Evolutionary conservation across 176 grass and related monocot genomes (phyloP).

Genomic region (Hordeum marinum): DNA sequence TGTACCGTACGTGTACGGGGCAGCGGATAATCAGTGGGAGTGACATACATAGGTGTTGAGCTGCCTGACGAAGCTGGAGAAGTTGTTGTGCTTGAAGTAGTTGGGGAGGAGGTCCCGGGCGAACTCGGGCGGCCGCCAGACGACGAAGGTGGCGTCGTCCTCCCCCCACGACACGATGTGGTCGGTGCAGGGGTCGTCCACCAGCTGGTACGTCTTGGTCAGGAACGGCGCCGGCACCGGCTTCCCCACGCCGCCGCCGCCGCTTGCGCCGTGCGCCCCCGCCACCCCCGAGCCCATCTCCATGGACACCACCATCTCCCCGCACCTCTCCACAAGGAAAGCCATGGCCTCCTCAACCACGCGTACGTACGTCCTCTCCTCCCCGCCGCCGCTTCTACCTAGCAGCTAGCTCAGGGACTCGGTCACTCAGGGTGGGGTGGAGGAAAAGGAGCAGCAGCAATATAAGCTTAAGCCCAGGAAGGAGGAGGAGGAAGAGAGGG

Average conservation of each 20-base stretch:
- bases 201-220: conserved; percentile 93
- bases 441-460: background rate
- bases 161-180: conserved; percentile 97
- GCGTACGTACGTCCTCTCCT: too few relatives aligned
- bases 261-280: background rate
- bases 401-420: background rate
- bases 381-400: background rate
- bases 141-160: conserved; percentile 84
- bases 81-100: conserved; percentile 99
- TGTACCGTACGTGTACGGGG: too few relatives aligned
- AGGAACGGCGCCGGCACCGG: conserved; percentile 88
- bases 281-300: conserved; percentile 36
- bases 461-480: background rate
- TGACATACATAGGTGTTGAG: conserved; percentile 96
- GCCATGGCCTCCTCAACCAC: conserved; percentile 29
- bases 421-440: background rate
- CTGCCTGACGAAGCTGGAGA: conserved; percentile 98
- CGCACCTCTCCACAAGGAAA: conserved; percentile 66
- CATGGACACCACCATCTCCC: conserved; percentile 73
- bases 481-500: background rate
- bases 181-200: conserved; percentile 97
- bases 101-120: conserved; percentile 84
- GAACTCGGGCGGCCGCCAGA: conserved; percentile 87
- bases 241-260: conserved; percentile 7
- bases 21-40: too few relatives aligned